Percentiles rank a stretch among this genome's conserved stretches.
These are phyloP conservation scores for Ophiostoma quercus DNA, from an alignment of 2,329 filamentous ascomycete species.

Conservation along the genomic window DNA sequence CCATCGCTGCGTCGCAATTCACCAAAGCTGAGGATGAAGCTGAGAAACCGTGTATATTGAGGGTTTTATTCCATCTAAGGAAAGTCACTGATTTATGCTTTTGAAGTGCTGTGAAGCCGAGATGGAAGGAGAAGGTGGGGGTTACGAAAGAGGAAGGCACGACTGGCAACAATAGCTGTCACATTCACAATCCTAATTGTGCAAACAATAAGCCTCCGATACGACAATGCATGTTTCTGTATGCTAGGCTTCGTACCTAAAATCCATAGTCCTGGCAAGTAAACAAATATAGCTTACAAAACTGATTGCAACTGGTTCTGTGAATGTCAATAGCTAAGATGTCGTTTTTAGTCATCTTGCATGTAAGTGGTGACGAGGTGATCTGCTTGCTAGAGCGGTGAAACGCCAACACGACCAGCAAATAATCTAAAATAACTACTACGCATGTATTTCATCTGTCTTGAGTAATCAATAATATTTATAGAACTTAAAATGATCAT, in stretches of 20 bases:
- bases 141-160: not conserved
- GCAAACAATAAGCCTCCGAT: not conserved
- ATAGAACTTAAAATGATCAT: not conserved
- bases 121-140: not conserved
- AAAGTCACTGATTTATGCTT: not conserved
- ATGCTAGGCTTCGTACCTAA: too few species aligned
- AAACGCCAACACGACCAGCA: not conserved
- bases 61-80: not conserved
- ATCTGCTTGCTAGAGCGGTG: not conserved
- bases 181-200: not conserved
- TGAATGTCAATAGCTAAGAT: not conserved
- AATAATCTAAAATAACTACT: not conserved
- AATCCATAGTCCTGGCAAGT: too few species aligned
- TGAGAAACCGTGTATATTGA: not conserved
- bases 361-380: not conserved
- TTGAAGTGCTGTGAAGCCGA: not conserved
- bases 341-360: not conserved
- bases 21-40: not conserved
- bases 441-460: too few species aligned
- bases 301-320: not conserved
- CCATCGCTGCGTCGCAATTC: not conserved
- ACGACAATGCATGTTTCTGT: too few species aligned
- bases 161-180: not conserved
- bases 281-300: not conserved
- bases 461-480: too few species aligned